Evolutionary conservation across 179 eudicot species (phyloP).

Genomic region (Vitellaria paradoxa): DNA sequence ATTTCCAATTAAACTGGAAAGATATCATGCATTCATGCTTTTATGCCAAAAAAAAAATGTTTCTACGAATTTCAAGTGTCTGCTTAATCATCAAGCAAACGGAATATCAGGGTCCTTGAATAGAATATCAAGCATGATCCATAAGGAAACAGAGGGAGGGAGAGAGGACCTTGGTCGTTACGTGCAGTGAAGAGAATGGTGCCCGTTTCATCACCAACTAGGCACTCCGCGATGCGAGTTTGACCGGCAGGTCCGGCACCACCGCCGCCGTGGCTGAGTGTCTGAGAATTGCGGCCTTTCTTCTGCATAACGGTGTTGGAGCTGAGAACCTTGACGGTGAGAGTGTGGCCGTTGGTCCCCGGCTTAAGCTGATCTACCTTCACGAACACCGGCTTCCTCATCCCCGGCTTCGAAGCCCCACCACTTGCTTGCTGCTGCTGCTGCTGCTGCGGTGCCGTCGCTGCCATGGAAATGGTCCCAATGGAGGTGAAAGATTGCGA

Average conservation of each 20-base stretch:
- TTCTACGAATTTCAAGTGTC: not conserved
- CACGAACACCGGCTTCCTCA: constrained; percentile 61
- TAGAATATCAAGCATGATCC: not conserved
- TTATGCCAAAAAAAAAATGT: not conserved
- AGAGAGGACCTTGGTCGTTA: constrained; percentile 58
- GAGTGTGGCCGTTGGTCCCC: constrained; percentile 53
- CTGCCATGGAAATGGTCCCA: constrained; percentile 1
- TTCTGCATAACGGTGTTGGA: constrained; percentile 47
- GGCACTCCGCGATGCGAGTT: constrained; percentile 16
- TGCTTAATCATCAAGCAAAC: not conserved
- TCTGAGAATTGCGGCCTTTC: constrained; percentile 38
- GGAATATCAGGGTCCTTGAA: not conserved
- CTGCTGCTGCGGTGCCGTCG: not conserved
- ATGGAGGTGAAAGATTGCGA: not conserved
- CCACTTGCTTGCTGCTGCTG: not conserved
- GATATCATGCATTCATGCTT: not conserved
- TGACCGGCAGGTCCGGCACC: not conserved
- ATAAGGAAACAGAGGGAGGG: constrained; percentile 6
- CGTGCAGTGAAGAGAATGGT: constrained; percentile 72
- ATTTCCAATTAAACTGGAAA: not conserved
- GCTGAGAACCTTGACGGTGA: constrained; percentile 45
- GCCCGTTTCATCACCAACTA: constrained; percentile 32
- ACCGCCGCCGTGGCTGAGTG: constrained; percentile 25
- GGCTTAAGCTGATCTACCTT: constrained; percentile 63
- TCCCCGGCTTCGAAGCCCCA: constrained; percentile 21